Evolutionary conservation across 2,329 filamentous ascomycete species (phyloP), one percentile per base, ranked within the genome.

Genomic region (Penicillium oxalicum): DNA sequence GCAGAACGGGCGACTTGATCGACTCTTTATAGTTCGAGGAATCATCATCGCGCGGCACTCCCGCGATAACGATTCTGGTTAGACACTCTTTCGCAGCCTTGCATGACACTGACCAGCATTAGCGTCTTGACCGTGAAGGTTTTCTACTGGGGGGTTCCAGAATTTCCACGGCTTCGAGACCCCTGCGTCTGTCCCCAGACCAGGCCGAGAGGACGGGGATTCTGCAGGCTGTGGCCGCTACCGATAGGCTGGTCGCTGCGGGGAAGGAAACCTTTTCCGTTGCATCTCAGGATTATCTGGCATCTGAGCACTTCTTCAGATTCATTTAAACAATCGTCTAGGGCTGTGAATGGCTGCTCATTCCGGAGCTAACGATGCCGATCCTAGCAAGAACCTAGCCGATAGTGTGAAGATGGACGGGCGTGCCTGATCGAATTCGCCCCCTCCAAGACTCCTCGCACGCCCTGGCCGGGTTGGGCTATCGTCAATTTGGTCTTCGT

Each of bases 221-320:
- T 50, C 32, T 44, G 37, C 43, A 46, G 48, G n/a, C 12, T 39
- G 28, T 27, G 18, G 47, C 47, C 55, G 9, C 9, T 52, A 34
- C 26, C 35, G 26, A 28, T 37, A 28, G 35, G 13, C 39, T 40
- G 44, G 44, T 44, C 25, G 40, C 40, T 43, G 40, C 40, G 40
- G 40, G 40, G 40, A 43, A 43, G 32, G 40, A 32, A 29, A n/a
- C 33, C 29, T 43, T 4, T 24, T 35, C 40, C 18, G 18, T 18
- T 32, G 3, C 4, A 32, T 32, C 29, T 32, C 8, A 32, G 29
- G 26, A 35, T 33, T 43, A 12, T 24, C 25, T 32, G 9, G 5
- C 40, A 34, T 43, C 40, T 12, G 24, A 43, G 40, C 28, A 43
- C 40, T 43, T 43, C 40, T 43, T 43, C 40, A 43, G 24, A 43